Evolutionary conservation across 2,329 filamentous ascomycete genomes (phyloP).

Genomic region (Rugonectria rugulosa): DNA sequence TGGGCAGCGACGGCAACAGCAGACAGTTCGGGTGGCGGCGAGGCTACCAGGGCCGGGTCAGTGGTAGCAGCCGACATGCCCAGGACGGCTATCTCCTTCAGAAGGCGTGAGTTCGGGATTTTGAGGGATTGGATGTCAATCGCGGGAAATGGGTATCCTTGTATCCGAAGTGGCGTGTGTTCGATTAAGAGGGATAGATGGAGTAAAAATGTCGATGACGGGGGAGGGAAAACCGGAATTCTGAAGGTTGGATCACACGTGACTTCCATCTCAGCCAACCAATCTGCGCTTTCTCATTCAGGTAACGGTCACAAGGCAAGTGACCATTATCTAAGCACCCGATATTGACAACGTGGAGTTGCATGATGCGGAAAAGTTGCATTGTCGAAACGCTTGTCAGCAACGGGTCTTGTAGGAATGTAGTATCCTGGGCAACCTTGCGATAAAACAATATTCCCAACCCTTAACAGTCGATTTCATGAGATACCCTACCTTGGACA

Average conservation of each 20-base stretch:
- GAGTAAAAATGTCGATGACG: constrained; percentile 42
- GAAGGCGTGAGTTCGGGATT: constrained; percentile 41
- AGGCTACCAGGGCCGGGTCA: constrained; percentile 48
- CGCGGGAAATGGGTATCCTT: constrained; percentile 46
- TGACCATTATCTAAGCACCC: constrained; percentile 16
- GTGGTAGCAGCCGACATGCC: constrained; percentile 49
- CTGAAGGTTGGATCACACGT: constrained; percentile 24
- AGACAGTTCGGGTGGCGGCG: constrained; percentile 41
- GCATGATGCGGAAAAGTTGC: constrained; percentile 12
- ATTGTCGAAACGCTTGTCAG: constrained; percentile 5
- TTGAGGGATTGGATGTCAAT: constrained; percentile 35
- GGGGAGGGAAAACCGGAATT: constrained; percentile 34
- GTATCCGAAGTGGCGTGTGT: constrained; percentile 47
- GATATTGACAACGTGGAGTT: constrained; percentile 10
- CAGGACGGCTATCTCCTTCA: constrained; percentile 40
- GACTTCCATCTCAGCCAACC: constrained; percentile 6
- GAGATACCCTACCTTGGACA: no score
- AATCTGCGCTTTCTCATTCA: not conserved
- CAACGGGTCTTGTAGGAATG: constrained; percentile 2
- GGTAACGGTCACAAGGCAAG: not conserved
- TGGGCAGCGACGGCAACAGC: constrained; percentile 32
- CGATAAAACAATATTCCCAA: not conserved
- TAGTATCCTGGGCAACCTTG: not conserved
- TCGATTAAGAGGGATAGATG: constrained; percentile 46
- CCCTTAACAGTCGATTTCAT: not conserved